Evolutionary conservation across 2,329 filamentous ascomycete species (phyloP).

Genomic region (Coniochaeta prunicola): DNA sequence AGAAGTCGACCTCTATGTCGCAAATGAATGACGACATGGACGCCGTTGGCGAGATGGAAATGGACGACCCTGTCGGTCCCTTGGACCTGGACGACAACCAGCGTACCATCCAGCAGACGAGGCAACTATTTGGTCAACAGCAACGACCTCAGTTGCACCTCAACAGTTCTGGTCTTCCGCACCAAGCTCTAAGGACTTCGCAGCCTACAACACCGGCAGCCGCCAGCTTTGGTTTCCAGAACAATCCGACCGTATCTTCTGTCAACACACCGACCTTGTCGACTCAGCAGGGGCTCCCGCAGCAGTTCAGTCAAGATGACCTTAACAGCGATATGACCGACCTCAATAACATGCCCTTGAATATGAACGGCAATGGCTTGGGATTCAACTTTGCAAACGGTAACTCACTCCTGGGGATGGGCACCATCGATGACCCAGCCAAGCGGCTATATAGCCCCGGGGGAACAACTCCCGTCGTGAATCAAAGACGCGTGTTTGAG

Average conservation of each 20-base stretch:
- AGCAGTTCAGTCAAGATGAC: slow-evolving; percentile 48
- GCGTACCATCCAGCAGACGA: slow-evolving; percentile 60
- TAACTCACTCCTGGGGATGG: slow-evolving; percentile 39
- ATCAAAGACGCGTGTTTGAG: slow-evolving; percentile 52
- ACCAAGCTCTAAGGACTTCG: slow-evolving; percentile 76
- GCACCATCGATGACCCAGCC: slow-evolving; percentile 80
- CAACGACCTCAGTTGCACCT: slow-evolving; percentile 71
- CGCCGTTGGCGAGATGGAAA: slow-evolving; percentile 88
- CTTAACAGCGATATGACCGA: slow-evolving; percentile 26
- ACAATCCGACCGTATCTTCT: slow-evolving; percentile 94
- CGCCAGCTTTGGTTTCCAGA: slow-evolving; percentile 70
- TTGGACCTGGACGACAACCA: slow-evolving; percentile 58
- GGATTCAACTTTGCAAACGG: slow-evolving; percentile 45
- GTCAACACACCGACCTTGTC: slow-evolving; percentile 92
- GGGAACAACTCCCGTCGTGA: slow-evolving; percentile 52
- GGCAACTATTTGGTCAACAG: slow-evolving; percentile 60
- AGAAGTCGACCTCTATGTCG: slow-evolving; percentile 22
- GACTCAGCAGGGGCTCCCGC: slow-evolving; percentile 59
- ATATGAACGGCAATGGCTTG: slow-evolving; percentile 42
- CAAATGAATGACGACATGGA: slow-evolving; percentile 64
- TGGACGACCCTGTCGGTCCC: slow-evolving; percentile 73
- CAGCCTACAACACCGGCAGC: slow-evolving; percentile 80
- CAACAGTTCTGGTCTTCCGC: slow-evolving; percentile 66
- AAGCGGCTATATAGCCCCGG: slow-evolving; percentile 88
- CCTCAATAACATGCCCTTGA: slow-evolving; percentile 47